Evolutionary conservation across 78 protist species (phyloP), one percentile per base, ranked within the genome.

Genomic region (Dictyostelium intermedium): DNA sequence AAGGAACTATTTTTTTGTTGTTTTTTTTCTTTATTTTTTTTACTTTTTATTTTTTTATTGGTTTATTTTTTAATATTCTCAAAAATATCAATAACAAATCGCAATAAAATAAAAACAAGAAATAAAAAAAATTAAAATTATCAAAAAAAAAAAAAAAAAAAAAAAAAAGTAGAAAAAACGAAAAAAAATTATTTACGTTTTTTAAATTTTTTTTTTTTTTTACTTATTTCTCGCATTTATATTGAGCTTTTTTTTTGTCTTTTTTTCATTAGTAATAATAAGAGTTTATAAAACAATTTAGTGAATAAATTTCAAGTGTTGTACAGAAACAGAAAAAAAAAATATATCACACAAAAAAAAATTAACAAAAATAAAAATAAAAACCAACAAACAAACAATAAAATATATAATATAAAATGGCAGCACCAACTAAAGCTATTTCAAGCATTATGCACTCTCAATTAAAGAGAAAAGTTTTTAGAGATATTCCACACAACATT

Each of bases 401-500:
- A 20, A 16, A 60, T 60, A 60, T 60, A 63, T 63, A 63, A 63
- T 8, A 37, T 74, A 37, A 39, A 74, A 74, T 74, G 53, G 82
- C 82, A 27, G 2, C 82, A 73, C 16, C 83, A 86, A 53, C 80
- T 11, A 70, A 70, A 70, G n/a, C 37, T 10, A 13, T 70, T 13
- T 32, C 77, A 70, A 37, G 16, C 8, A 13, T 32, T 23, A 76
- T 76, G 82, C 10, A n/a, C 16, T 3, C 8, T 13, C 78, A 50
- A 18, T 69, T 89, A 45, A 78, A 83, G 23, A 89, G 73, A 69
- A 61, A 89, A 63, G 25, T 63, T 66, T 80, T 89, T 25, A 78
- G 50, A 89, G 34, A 80, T 45, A 23, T 89, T 5, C 93, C 93
- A 89, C 93, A 89, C 47, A 73, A 73, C 37, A n/a, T 89, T 27